A percentile compares a stretch with the other conserved stretches of the same genome.
Conservation (phyloP, 1,284 basidiomycete species). For the Golubevia sp. region DNA sequence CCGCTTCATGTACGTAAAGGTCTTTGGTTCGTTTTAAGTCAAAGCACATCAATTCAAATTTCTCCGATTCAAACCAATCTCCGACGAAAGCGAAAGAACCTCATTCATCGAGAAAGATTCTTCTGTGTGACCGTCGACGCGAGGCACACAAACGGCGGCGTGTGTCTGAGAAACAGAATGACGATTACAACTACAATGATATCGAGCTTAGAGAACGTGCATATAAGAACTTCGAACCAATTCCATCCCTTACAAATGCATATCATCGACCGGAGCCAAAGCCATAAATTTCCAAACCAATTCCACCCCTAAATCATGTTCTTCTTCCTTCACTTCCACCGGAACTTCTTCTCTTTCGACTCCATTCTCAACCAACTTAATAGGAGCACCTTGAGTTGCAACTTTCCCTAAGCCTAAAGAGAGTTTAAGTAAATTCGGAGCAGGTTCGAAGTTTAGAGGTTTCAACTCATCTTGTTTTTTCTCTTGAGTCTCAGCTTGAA, state of each 20-base stretch:
- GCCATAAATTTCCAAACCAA: slow-evolving; percentile 55
- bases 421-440: slow-evolving; percentile 51
- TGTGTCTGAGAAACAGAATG: too few relatives aligned
- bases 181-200: too few relatives aligned
- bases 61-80: too few relatives aligned
- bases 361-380: slow-evolving; percentile 15
- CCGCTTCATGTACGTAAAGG: too few relatives aligned
- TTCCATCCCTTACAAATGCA: slow-evolving; percentile 37
- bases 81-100: too few relatives aligned
- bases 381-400: slow-evolving; percentile 40
- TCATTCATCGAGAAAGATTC: too few relatives aligned
- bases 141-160: too few relatives aligned
- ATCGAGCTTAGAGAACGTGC: too few relatives aligned
- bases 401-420: slow-evolving; percentile 46
- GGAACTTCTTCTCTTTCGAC: slow-evolving; percentile 16
- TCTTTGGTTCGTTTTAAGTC: too few relatives aligned
- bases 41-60: too few relatives aligned
- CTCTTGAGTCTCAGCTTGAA: slow-evolving; percentile 5
- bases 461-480: slow-evolving; percentile 12
- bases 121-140: too few relatives aligned
- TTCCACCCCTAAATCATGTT: slow-evolving; percentile 46
- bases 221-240: too few relatives aligned
- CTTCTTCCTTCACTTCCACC: slow-evolving; percentile 37
- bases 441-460: slow-evolving; percentile 31
- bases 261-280: slow-evolving; percentile 34